Evolutionary conservation across 108 stramenopile species (phyloP), one percentile per base, ranked within the genome.

Genomic region (Tribonema minus): DNA sequence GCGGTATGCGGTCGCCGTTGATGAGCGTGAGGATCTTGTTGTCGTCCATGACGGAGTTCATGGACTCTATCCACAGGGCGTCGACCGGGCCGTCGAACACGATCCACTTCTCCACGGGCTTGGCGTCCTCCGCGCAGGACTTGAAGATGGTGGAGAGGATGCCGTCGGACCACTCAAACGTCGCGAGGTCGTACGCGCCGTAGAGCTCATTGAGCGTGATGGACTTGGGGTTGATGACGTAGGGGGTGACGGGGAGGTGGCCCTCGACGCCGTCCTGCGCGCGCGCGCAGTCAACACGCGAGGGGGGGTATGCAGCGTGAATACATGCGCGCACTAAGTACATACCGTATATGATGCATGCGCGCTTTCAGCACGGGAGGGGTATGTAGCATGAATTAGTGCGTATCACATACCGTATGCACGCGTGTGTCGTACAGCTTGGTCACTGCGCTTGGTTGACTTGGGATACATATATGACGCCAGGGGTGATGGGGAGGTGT

Each of bases 31-130:
- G 46, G n/a, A 89, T 89, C 69, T 89, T 89, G 80, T 90, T 90
- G 64, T 90, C 89, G 73, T 90, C 89, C 89, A 90, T 90, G 15
- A 90, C 89, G 28, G 86, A 85, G 80, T 90, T 90, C 89, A 90
- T 90, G 61, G 65, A 69, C 64, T 90, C 89, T 37, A 90, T 90
- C 89, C 89, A 90, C 68, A 90, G 67, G 2, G 89, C 88, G 59
- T 90, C 89, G 40, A 90, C 85, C 3, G 89, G 89, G 3, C 89
- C 89, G 41, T 90, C 89, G 34, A 90, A 88, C 68, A 90, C 37
- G 12, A 90, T 81, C 89, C 89, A 90, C 75, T 88, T 87, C 64
- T 90, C 89, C 35, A 86, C 86, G 0, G 74, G 66, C 12, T 86
- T 71, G 41, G 89, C 88, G 26, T 85, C 83, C 80, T 88, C 83